phyloP scores from a whole-genome alignment of 768 basidiomycete species.

The Leccinum variicolor region DNA sequence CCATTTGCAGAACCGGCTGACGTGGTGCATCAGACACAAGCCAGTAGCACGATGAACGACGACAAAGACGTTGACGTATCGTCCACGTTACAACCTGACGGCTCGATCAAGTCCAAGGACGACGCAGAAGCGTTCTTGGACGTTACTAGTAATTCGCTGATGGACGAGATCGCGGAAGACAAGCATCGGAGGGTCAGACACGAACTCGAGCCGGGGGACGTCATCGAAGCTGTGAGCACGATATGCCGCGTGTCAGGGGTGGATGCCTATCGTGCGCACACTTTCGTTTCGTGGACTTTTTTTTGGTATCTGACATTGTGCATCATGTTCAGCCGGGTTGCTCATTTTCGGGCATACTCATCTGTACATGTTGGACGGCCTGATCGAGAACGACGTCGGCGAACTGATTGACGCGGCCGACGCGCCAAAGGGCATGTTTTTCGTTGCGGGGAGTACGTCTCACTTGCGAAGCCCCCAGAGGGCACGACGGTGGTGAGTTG shows the following conservation, averaged over 20 bases:
- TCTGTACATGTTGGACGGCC: slow-evolving; percentile 86
- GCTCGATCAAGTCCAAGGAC: slow-evolving; percentile 9
- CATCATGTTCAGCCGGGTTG: slow-evolving; percentile 59
- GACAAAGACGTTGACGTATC: slow-evolving; percentile 42
- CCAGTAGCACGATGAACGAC: slow-evolving; percentile 34
- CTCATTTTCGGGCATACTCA: slow-evolving; percentile 84
- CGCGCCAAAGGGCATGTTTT: slow-evolving; percentile 76
- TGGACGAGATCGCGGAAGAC: slow-evolving; percentile 82
- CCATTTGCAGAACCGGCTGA: slow-evolving; percentile 45
- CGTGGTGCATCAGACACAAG: slow-evolving; percentile 29
- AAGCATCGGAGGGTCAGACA: slow-evolving; percentile 85
- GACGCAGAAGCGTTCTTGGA: slow-evolving; percentile 11
- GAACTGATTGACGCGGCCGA: slow-evolving; percentile 87
- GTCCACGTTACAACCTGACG: slow-evolving; percentile 37
- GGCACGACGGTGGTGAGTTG: slow-evolving; percentile 75
- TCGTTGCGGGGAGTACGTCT: slow-evolving; percentile 80
- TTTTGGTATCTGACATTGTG: not conserved
- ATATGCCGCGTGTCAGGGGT: slow-evolving; percentile 88
- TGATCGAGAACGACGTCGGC: slow-evolving; percentile 82
- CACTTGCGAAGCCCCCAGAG: slow-evolving; percentile 77
- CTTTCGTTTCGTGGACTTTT: not conserved
- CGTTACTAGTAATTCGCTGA: slow-evolving; percentile 42
- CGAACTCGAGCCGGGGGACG: slow-evolving; percentile 84
- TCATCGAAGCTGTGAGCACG: slow-evolving; percentile 83
- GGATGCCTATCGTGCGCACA: slow-evolving; percentile 80